Percentiles rank a stretch among this genome's conserved stretches.
phyloP scores from a whole-genome alignment of 345 rosid species.

The Pistacia vera region DNA sequence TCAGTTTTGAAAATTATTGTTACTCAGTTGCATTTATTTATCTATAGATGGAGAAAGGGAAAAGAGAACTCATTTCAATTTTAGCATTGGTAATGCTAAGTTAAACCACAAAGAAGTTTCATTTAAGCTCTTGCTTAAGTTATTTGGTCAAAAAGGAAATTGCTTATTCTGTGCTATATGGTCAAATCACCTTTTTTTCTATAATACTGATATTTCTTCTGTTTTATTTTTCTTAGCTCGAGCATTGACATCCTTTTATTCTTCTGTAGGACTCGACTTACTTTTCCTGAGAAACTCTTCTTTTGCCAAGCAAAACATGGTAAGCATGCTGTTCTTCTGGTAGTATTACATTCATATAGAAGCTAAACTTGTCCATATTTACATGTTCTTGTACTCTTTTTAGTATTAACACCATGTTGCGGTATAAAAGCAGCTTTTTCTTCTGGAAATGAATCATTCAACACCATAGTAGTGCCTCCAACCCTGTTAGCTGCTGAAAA shows the following conservation, averaged over 20 bases:
- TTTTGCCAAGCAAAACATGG: slow-evolving; percentile 37
- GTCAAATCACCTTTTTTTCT: too few species aligned
- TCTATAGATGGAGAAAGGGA: neutral
- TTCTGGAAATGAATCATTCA: slow-evolving; percentile 34
- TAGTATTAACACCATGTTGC: neutral
- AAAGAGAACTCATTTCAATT: neutral
- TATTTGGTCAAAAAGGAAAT: neutral
- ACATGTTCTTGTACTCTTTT: neutral
- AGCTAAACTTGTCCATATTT: neutral
- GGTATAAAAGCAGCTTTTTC: slow-evolving; percentile 28
- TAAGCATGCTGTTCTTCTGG: slow-evolving; percentile 9
- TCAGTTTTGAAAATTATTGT: too few species aligned
- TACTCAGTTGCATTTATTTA: too few species aligned
- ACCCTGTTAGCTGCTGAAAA: slow-evolving; percentile 44
- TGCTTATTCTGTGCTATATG: too few species aligned
- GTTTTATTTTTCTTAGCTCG: neutral
- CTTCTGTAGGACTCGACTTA: slow-evolving; percentile 23
- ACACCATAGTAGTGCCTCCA: slow-evolving; percentile 18
- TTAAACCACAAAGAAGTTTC: neutral
- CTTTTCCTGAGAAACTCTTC: slow-evolving; percentile 27
- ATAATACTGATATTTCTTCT: neutral
- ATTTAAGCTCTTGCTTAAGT: neutral
- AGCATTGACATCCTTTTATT: neutral
- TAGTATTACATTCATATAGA: neutral
- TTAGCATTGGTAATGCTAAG: neutral